Conservation (phyloP, 306 rosid species). For the Cucurbita moschata region DNA sequence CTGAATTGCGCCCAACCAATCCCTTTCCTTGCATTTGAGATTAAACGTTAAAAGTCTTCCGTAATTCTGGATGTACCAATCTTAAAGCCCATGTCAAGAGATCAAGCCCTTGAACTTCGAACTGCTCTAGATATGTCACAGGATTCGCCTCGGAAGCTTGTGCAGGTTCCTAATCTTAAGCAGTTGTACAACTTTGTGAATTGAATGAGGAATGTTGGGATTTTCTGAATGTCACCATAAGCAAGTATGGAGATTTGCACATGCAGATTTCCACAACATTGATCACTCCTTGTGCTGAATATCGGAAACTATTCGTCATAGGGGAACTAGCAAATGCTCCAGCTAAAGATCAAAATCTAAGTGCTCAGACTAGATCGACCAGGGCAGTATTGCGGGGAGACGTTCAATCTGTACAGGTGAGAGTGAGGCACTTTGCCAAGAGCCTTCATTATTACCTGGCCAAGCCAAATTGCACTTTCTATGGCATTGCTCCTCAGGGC, state of each 20-base stretch:
- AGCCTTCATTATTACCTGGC: constrained; percentile 80
- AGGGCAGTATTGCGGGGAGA: constrained; percentile 64
- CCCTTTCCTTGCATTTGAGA: constrained; percentile 80
- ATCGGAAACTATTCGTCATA: constrained; percentile 51
- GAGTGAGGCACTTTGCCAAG: constrained; percentile 83
- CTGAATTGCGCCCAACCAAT: constrained; percentile 41
- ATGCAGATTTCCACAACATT: constrained; percentile 68
- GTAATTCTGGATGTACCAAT: constrained; percentile 89
- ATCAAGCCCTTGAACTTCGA: constrained; percentile 67
- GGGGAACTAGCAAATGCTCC: constrained; percentile 68
- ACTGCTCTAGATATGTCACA: constrained; percentile 69
- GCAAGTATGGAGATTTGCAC: constrained; percentile 68
- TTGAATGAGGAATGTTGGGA: constrained; percentile 87
- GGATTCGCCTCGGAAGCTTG: constrained; percentile 76
- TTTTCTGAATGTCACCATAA: constrained; percentile 51
- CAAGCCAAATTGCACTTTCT: constrained; percentile 95
- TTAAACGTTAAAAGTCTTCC: constrained; percentile 65
- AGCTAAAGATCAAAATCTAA: constrained; percentile 52
- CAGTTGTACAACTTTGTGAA: constrained; percentile 83
- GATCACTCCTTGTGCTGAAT: constrained; percentile 83
- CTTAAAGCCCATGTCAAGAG: constrained; percentile 60
- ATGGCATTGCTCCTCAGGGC: constrained; percentile 70
- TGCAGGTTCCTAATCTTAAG: constrained; percentile 79
- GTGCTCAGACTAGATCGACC: constrained; percentile 57
- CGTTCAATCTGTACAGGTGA: constrained; percentile 78